A percentile compares a stretch with the other conserved stretches of the same genome.
Evolutionary conservation across 106 monocot species (phyloP).

Genomic region (Platanthera guangdongensis): DNA sequence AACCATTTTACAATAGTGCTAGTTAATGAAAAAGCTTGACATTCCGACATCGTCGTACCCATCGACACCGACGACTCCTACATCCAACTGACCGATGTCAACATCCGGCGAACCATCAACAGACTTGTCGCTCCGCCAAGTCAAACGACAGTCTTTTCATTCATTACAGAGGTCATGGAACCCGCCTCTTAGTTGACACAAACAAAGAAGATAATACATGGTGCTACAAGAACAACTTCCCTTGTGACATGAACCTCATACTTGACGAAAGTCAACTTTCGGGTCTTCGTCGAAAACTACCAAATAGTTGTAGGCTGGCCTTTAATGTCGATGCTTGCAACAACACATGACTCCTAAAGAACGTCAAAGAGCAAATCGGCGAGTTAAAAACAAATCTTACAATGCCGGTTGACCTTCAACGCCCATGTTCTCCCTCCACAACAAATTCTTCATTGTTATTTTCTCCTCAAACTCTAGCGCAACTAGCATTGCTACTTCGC

Average conservation of each 20-base stretch:
- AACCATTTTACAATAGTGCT: too few species aligned
- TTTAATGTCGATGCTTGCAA: conserved; percentile 74
- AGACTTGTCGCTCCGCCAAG: conserved; percentile 37
- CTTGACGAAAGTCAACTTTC: conserved; percentile 65
- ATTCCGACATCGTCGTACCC: conserved; percentile 42
- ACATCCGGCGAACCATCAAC: conserved; percentile 65
- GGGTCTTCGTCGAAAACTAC: conserved; percentile 44
- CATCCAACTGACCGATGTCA: conserved; percentile 64
- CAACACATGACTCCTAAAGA: conserved; percentile 62
- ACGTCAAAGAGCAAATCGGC: conserved; percentile 68
- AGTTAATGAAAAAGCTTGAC: too few species aligned
- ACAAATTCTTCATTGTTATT: too few species aligned
- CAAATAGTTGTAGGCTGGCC: conserved; percentile 37
- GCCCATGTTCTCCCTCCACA: too few species aligned
- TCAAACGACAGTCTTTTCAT: conserved; percentile 75
- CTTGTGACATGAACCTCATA: conserved; percentile 27
- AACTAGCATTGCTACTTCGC: too few species aligned
- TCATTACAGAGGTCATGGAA: conserved; percentile 92
- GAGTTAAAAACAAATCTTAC: neutral
- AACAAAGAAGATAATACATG: conserved; percentile 82
- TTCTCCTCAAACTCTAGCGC: too few species aligned
- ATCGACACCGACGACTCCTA: conserved; percentile 61
- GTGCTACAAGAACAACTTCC: conserved; percentile 18
- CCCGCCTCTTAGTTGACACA: conserved; percentile 77
- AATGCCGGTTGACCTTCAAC: too few species aligned